A percentile compares a stretch with the other conserved stretches of the same genome.
Evolutionary conservation across 2,329 filamentous ascomycete species (phyloP).

Genomic region (Xylaria sp.): DNA sequence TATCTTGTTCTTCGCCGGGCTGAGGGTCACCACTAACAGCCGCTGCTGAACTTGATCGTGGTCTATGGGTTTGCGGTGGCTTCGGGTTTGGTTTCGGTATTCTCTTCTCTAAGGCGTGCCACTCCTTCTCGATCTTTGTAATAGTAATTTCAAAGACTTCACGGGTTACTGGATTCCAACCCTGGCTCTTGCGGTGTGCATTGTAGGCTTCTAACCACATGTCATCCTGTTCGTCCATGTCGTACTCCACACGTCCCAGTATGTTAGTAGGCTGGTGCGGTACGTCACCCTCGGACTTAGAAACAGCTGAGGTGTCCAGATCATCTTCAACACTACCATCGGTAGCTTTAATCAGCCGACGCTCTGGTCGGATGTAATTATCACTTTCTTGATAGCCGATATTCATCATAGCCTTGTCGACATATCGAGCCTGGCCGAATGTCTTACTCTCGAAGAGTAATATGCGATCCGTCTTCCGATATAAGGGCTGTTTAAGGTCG

Average conservation of each 20-base stretch:
- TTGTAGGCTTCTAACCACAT: constrained; percentile 94
- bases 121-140: constrained; percentile 99
- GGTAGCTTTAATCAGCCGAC: constrained; percentile 73
- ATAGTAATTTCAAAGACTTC: constrained; percentile 98
- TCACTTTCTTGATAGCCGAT: constrained; percentile 97
- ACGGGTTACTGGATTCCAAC: constrained; percentile 85
- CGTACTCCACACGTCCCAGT: constrained; percentile 92
- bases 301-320: constrained; percentile 57
- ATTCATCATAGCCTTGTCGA: constrained; percentile 95
- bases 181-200: constrained; percentile 75
- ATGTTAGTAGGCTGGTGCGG: constrained; percentile 56
- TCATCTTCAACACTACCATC: constrained; percentile 71
- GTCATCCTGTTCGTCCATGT: constrained; percentile 99
- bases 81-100: constrained; percentile 98
- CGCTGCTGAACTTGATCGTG: constrained; percentile 90
- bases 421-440: constrained; percentile 87
- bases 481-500: constrained; percentile 80
- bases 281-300: constrained; percentile 69
- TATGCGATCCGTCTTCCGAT: constrained; percentile 82
- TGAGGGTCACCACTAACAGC: constrained; percentile 94
- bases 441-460: constrained; percentile 85
- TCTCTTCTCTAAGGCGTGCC: constrained; percentile 93
- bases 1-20: constrained; percentile 92
- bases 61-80: constrained; percentile 91
- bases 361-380: constrained; percentile 81